Base-by-base conservation (phyloP, 2,329 filamentous ascomycete species). In the Colletotrichum sp. region DNA sequence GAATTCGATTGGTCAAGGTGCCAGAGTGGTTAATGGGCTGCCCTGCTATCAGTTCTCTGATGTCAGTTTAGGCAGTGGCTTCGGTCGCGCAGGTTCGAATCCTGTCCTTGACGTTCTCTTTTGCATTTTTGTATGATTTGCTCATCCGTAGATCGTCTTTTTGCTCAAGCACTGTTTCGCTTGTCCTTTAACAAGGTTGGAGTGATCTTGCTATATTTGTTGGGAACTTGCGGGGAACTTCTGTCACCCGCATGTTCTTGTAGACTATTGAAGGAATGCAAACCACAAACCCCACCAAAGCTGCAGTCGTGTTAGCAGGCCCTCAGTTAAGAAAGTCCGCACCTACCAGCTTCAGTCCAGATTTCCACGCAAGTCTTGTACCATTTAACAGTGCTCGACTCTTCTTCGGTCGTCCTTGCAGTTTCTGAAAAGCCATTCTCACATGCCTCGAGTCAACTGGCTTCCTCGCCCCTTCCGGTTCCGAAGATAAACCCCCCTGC, bases 21-120 rank as follows among this genome's bases (percentile, higher is more conserved):
- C 68, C 68, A 70, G 68, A 70, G 68, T 70, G 68, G 68, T 70
- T 70, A 70, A 70, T 70, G 68, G 68, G 68, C 68, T 70, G 68
- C 68, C 68, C 68, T 70, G 68, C 68, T 70, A 70, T 70, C 57
- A 55, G 28, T 12, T 63, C 36, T 28, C 57, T 70, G 68, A 70
- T 13, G 4, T 16, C n/a, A 44, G 68, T 2, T 12, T 1, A 70
- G 68, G 68, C 68, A 70, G 68, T 70, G 68, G 68, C 68, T 70
- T 70, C 68, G 68, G 68, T 70, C 68, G 68, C 68, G 68, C 68
- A 70, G 68, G 68, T 70, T 70, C 68, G 68, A 70, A 70, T 70
- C 68, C 68, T 70, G 68, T 70, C 68, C 68, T 70, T 70, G 68
- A 70, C 68, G 68, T 15, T 34, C 5, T 4, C 9, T n/a, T n/a